Evolutionary conservation across 768 basidiomycete genomes (phyloP).

Genomic region (Rhodotorula toruloides): DNA sequence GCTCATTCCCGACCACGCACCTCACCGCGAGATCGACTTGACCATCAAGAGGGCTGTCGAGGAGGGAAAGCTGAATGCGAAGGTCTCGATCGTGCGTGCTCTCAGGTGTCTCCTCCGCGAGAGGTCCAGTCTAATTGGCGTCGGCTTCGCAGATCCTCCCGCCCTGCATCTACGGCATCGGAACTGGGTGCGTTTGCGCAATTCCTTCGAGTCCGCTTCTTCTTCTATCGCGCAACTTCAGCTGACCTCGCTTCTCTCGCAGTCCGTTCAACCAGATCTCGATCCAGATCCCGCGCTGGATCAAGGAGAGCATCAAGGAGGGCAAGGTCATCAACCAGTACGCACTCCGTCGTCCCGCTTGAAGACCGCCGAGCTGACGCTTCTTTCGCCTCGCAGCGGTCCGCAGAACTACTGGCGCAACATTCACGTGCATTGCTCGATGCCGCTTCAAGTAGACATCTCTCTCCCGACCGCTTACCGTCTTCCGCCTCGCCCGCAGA

Average conservation of each 20-base stretch:
- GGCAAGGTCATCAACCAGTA: slow-evolving; percentile 3
- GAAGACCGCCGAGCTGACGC: background rate
- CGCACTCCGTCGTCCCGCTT: background rate
- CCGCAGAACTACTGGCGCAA: slow-evolving; percentile 20
- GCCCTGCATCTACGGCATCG: slow-evolving; percentile 29
- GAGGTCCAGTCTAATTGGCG: background rate
- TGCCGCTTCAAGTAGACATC: no score
- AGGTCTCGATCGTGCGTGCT: slow-evolving; percentile 26
- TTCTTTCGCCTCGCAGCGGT: slow-evolving; percentile 1
- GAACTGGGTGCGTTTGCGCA: slow-evolving; percentile 30
- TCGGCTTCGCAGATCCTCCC: slow-evolving; percentile 9
- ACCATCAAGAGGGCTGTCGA: slow-evolving; percentile 33
- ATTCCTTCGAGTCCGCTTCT: no score
- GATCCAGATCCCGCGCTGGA: slow-evolving; percentile 29
- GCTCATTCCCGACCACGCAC: slow-evolving; percentile 23
- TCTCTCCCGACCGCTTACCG: no score
- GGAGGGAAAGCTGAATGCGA: slow-evolving; percentile 16
- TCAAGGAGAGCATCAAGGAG: slow-evolving; percentile 3
- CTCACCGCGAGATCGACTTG: slow-evolving; percentile 31
- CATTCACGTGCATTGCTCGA: slow-evolving; percentile 22
- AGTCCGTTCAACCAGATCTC: slow-evolving; percentile 27
- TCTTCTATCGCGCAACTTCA: no score
- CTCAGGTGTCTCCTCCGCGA: background rate
- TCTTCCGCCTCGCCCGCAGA: background rate
- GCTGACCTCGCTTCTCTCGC: background rate